Base-by-base conservation (phyloP, 768 basidiomycete species). In the Lentinula raphanica region DNA sequence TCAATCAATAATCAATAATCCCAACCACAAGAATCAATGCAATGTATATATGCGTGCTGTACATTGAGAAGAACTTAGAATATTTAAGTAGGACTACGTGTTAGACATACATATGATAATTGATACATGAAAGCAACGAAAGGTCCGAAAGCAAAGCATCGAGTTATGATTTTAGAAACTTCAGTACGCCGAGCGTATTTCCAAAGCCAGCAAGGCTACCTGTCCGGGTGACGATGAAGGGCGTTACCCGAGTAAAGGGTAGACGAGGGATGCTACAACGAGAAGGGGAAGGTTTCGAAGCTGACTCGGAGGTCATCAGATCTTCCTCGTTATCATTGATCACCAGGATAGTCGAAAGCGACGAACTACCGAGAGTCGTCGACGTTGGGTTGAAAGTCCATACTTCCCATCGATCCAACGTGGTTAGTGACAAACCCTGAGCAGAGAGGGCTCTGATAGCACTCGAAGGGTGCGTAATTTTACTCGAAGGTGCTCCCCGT, bases 331-430 rank as follows among this genome's bases (percentile, higher is more conserved):
- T 44, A n/a, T 64, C 65, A 60, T 40, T 42, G 31, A 55, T 61
- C 49, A 65, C 65, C 12, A 73, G 66, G 25, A 90, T 68, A 40
- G 79, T 70, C 2, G 79, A 75, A 31, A 90, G 68, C 7, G 81
- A 50, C 2, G 83, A 83, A 44, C 76, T 78, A 53, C 79, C 81
- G 53, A 86, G 54, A 36, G 68, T 69, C 19, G 78, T 72, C 15
- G 74, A 68, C 4, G 75, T 70, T 8, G 83, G 82, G 62, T 93
- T 88, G 64, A 90, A 87, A 38, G 76, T 79, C 92, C 92, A 94
- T 28, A 88, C 63, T 62, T 94, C 90, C 92, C 92, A 94, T 55
- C 91, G 76, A 58, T 92, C 88, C 39, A 93, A 70, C 25, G 84
- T 85, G 11, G 86, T 78, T 28, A 73, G 64, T 19, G 87, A 83